Base-by-base conservation (phyloP, 768 basidiomycete species). In the Pisolithus orientalis region DNA sequence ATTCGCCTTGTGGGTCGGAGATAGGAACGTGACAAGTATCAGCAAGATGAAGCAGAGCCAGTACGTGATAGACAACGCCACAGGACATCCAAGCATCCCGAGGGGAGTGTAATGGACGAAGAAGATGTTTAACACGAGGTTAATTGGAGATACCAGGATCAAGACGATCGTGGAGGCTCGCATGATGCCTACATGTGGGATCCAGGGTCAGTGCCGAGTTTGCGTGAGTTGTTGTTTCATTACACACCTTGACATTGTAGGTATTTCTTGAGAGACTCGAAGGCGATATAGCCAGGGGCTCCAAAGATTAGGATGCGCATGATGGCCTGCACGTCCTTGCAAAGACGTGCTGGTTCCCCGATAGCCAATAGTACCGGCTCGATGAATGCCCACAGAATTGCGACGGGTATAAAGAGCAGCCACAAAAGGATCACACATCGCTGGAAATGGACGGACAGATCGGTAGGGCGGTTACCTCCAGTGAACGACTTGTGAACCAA, bases 401-500 rank as follows among this genome's bases (percentile, higher is more conserved):
- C 75, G 39, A 87, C 74, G 6, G 87, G 88, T 45, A 88, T 59
- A 50, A 86, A 74, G 25, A 89, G 69, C 0, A 78, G 53, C 77
- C 83, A 86, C 16, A 90, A 70, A 10, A 88, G 62, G 24, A 85
- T 42, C 47, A 87, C 62, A 57, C 85, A 87, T 57, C 88, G 75
- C 64, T 89, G 86, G 32, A 88, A 73, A 58, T 88, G 83, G 17
- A 89, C 61, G 4, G 85, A 85, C 8, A 90, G 72, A 59, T 85
- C 85, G 6, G 83, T 79, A n/a, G 75, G 72, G 47, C 63, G 73
- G 52, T 59, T 69, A 32, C 82, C 78, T 25, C 83, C 84, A 11
- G 85, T 88, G 67, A 83, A 90, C 1, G 87, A 79, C n/a, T 59
- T 87, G 84, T 1, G 87, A 88, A 39, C 86, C 86, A 51, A 89